Evolutionary conservation across 2,329 filamentous ascomycete species (phyloP).

Genomic region (Colletotrichum sp.): DNA sequence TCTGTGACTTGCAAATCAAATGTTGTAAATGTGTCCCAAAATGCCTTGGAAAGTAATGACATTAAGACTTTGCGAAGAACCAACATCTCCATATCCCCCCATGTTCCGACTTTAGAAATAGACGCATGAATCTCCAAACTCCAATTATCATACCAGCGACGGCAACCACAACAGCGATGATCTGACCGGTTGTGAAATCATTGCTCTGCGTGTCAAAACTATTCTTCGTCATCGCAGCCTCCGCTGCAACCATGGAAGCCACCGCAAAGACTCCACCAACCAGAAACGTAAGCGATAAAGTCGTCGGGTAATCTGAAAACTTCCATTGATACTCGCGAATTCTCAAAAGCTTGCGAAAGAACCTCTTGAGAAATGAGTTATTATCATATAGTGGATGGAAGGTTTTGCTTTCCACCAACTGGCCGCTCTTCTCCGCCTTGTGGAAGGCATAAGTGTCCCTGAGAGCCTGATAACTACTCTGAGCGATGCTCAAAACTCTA

Average conservation of each 20-base stretch:
- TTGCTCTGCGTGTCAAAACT: no score
- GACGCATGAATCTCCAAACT: no score
- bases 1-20: no score
- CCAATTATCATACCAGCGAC: no score
- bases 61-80: no score
- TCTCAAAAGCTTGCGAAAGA: rapidly evolving
- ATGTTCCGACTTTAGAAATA: no score
- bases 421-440: not conserved
- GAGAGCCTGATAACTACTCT: not conserved
- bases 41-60: no score
- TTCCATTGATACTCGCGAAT: rapidly evolving
- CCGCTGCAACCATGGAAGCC: not conserved
- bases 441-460: not conserved
- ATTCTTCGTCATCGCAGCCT: not conserved
- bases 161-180: no score
- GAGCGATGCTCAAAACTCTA: not conserved
- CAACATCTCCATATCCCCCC: no score
- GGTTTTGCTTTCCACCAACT: rapidly evolving
- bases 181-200: no score
- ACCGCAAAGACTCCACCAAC: not conserved
- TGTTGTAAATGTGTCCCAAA: no score
- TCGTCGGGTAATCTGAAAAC: not conserved
- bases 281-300: not conserved
- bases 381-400: not conserved
- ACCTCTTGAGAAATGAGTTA: rapidly evolving